A percentile compares a stretch with the other conserved stretches of the same genome.
Evolutionary conservation across 192 early-diverging fungal species (phyloP).

Genomic region (Backusella circina): DNA sequence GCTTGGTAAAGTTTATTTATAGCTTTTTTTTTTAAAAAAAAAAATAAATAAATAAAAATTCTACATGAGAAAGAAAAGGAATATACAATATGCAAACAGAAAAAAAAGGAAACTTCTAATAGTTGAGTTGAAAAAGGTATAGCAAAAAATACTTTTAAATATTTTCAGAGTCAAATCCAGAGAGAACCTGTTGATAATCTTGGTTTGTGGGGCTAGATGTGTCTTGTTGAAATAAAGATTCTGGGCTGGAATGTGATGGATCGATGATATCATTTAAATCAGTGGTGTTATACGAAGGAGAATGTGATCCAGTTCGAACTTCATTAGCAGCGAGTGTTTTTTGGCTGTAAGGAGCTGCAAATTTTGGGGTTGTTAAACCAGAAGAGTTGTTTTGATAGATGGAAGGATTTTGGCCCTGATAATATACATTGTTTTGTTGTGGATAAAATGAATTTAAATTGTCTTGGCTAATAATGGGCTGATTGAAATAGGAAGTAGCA

Average conservation of each 20-base stretch:
- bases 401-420: neutral
- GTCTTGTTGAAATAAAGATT: neutral
- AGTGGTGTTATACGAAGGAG: neutral
- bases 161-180: neutral
- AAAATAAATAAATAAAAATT: neutral
- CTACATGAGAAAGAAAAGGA: neutral
- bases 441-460: neutral
- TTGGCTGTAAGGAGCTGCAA: neutral
- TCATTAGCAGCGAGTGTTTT: neutral
- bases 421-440: neutral
- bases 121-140: neutral
- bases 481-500: neutral
- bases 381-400: neutral
- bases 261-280: neutral
- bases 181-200: neutral
- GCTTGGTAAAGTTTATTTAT: neutral
- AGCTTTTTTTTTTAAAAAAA: too few species aligned
- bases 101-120: neutral
- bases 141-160: neutral
- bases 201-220: neutral
- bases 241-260: neutral
- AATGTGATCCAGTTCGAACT: neutral
- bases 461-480: neutral
- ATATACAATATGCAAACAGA: neutral
- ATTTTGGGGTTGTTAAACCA: neutral